Evolutionary conservation across 2,329 filamentous ascomycete genomes (phyloP), one percentile per base, ranked within the genome.

Genomic region (Akanthomyces uredinophilus): DNA sequence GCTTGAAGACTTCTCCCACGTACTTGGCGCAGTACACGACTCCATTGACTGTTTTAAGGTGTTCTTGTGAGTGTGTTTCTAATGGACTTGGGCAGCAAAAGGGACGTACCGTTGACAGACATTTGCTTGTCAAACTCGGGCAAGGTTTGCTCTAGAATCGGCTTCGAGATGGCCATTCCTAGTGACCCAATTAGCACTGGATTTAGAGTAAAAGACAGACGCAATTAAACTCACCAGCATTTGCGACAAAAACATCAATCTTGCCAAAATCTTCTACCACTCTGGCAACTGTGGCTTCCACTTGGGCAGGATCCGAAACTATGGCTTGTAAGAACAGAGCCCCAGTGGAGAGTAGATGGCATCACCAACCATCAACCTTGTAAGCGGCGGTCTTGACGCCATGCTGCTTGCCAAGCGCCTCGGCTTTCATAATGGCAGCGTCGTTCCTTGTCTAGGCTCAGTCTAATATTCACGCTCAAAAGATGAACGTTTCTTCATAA

Each of bases 151-250:
- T 86, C 83, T 1, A 84, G 70, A 16, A 86, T 79, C 0, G 81
- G 78, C 66, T 85, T 84, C 0, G 79, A 82, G 35, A 81, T 82
- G 5, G 78, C 78, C 71, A 81, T 82, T 20, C 80, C 73, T 66
- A 2, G 18, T 4, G 44, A 18, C 27, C 3, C 37, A 16, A 16
- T 39, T 39, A 39, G 37, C 2, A 3, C 3, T 5, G 37, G 37
- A 16, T 39, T 2, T 39, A 16, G 13, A 39, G 7, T 14, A 22
- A 27, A 4, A 54, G 35, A 52, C 43, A 18, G 18, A n/a, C n/a
- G 35, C 4, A 13, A 24, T 24, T 8, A 24, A 18, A 49, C n/a
- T 24, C n/a, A 74, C 75, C 77, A 5, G 78, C 77, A 56, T 80
- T 79, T 8, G 78, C 75, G 39, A 79, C 68, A 32, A 79, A 76